These are phyloP conservation scores for Ceratorhiza oryzae-sativae DNA, from an alignment of 1,284 basidiomycete genomes.

Conservation along the genomic window DNA sequence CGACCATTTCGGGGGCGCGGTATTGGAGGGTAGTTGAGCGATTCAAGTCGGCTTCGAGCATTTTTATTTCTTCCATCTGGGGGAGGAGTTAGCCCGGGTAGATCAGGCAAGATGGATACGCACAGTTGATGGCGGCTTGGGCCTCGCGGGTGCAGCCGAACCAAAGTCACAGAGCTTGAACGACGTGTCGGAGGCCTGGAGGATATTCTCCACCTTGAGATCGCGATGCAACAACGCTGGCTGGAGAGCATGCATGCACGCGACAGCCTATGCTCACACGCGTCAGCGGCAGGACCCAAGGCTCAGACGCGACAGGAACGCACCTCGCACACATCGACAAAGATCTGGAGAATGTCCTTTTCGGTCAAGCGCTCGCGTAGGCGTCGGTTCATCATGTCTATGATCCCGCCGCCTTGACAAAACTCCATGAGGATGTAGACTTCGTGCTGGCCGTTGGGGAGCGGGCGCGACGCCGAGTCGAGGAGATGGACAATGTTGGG, in stretches of 20 bases:
- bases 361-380: conserved; percentile 93
- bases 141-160: conserved; percentile 79
- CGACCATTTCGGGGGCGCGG: conserved; percentile 98
- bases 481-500: conserved; percentile 93
- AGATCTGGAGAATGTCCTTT: conserved; percentile 96
- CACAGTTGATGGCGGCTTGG: conserved; percentile 67
- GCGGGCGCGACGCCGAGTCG: conserved; percentile 88
- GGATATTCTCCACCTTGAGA: conserved; percentile 98
- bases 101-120: background rate
- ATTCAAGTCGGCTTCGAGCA: conserved; percentile 91
- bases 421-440: conserved; percentile 99
- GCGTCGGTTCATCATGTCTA: conserved; percentile 98
- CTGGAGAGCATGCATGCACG: conserved; percentile 92
- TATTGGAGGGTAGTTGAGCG: conserved; percentile 95
- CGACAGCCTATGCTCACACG: conserved; percentile 62
- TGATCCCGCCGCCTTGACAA: conserved; percentile 93
- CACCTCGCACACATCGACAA: conserved; percentile 89
- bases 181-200: conserved; percentile 74
- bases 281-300: background rate
- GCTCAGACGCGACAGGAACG: conserved; percentile 47
- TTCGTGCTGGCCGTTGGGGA: conserved; percentile 86
- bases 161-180: conserved; percentile 99
- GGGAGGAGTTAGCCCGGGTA: background rate
- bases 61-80: conserved; percentile 77
- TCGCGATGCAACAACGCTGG: conserved; percentile 95